Evolutionary conservation across 2,329 filamentous ascomycete species (phyloP).

Genomic region (Chaetomium olivaceum): DNA sequence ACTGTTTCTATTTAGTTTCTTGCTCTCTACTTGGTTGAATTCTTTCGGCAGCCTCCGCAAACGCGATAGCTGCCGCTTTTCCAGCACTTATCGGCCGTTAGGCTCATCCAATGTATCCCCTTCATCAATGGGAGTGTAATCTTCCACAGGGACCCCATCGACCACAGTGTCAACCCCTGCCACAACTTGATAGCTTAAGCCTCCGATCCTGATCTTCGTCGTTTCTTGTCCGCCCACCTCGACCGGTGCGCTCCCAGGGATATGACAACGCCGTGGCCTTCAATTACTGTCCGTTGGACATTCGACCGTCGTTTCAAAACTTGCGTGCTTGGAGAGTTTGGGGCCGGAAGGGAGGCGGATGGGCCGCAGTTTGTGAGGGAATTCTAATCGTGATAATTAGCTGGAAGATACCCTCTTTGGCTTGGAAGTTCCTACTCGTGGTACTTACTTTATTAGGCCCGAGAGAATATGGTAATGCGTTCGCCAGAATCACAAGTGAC

Average conservation of each 20-base stretch:
- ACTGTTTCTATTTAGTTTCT: not conserved
- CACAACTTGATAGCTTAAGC: not conserved
- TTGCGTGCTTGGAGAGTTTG: not conserved
- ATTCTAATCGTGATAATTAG: not conserved
- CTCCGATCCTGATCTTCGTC: not conserved
- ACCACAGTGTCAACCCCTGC: constrained; percentile 2
- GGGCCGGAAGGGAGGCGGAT: not conserved
- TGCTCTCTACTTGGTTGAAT: not conserved
- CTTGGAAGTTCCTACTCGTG: not conserved
- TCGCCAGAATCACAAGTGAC: too few relatives aligned
- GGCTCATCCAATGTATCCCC: not conserved
- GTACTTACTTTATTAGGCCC: not conserved
- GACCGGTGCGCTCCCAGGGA: not conserved
- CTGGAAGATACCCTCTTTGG: too few relatives aligned
- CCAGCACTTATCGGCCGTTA: not conserved
- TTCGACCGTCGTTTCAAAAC: not conserved
- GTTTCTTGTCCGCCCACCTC: not conserved
- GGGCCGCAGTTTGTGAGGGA: not conserved
- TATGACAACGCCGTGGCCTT: constrained; percentile 8
- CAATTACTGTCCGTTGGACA: not conserved
- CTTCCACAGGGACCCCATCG: not conserved
- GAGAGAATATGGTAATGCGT: not conserved
- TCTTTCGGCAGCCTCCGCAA: not conserved
- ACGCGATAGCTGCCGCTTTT: not conserved
- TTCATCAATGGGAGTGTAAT: not conserved